Base-by-base conservation (phyloP, 1,139 yeast genomes). In the Yarrowia galli region DNA sequence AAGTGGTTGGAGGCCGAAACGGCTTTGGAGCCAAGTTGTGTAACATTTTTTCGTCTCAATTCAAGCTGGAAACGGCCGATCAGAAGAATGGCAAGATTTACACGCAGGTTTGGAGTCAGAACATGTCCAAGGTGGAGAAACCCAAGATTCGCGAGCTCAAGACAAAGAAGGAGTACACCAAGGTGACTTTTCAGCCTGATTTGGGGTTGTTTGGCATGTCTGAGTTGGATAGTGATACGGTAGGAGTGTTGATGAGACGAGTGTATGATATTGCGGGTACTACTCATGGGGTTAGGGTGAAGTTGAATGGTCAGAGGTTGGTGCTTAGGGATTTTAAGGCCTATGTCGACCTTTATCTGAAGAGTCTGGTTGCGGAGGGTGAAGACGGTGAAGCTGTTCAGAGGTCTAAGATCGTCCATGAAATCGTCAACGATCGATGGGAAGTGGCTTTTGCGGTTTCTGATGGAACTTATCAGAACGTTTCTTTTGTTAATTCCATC, bases 1-100 rank as follows among this genome's bases (percentile, higher is more conserved):
- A 96, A 78, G 98, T 96, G 35, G 92, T 97, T 1, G 99, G 99
- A 81, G 99, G 99, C 79, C 87, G 99, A 82, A 96, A 96, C 77
- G 99, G 99, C 72, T 96, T 87, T 77, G 99, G 99, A 79, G 99
- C 99, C 64, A 96, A 96, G 78, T 79, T 96, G 78, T 91, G 96
- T 84, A 90, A 96, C 79, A 91, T 96, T 73, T 92, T 92, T 76
- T 92, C 98, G 25, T 90, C 93, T 2, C 90, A 91, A 74, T 96
- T 96, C 75, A 85, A 83, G 20, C 84, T 96, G 49, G 98, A 93
- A 77, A 96, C 99, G 7, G 96, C 97, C 12, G 98, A 95, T 76
- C 84, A 87, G 69, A 81, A 79, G 64, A 81, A 83, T 13, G 88
- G 85, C 58, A 84, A 85, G 74, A 80, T 84, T 54, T 96, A 96